These are phyloP conservation scores for Acarospora socialis DNA, from an alignment of 2,329 filamentous ascomycete genomes.

Conservation along the genomic window DNA sequence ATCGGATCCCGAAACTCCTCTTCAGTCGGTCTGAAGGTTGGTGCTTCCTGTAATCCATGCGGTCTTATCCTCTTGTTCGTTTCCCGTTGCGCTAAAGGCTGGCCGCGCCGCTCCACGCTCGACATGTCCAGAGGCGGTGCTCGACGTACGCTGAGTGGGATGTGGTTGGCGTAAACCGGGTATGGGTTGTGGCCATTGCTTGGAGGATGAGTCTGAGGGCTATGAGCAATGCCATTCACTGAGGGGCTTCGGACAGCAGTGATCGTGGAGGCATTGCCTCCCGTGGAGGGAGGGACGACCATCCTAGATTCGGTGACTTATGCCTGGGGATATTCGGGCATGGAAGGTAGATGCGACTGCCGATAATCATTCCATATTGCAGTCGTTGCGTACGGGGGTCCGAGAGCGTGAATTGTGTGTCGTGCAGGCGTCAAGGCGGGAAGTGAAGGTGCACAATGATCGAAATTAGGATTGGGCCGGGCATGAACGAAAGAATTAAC, in stretches of 20 bases:
- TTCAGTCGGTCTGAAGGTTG: constrained; percentile 75
- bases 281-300: constrained; percentile 15
- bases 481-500: no score
- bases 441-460: no score
- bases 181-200: constrained; percentile 28
- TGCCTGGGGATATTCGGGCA: no score
- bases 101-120: constrained; percentile 82
- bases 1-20: constrained; percentile 93
- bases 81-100: constrained; percentile 62
- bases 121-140: constrained; percentile 63
- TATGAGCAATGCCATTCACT: no score
- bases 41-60: constrained; percentile 77
- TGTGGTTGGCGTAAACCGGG: constrained; percentile 32
- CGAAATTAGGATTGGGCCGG: no score
- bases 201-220: constrained; percentile 9
- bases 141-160: constrained; percentile 50
- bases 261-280: constrained; percentile 7
- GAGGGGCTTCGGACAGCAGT: not conserved
- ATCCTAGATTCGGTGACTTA: no score
- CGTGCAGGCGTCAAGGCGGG: no score
- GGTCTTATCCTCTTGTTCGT: constrained; percentile 63
- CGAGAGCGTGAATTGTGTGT: no score
- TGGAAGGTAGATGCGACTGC: no score
- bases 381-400: no score
- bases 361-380: no score